phyloP scores from a whole-genome alignment of 2,329 filamentous ascomycete species.

The Venturia carpophila region DNA sequence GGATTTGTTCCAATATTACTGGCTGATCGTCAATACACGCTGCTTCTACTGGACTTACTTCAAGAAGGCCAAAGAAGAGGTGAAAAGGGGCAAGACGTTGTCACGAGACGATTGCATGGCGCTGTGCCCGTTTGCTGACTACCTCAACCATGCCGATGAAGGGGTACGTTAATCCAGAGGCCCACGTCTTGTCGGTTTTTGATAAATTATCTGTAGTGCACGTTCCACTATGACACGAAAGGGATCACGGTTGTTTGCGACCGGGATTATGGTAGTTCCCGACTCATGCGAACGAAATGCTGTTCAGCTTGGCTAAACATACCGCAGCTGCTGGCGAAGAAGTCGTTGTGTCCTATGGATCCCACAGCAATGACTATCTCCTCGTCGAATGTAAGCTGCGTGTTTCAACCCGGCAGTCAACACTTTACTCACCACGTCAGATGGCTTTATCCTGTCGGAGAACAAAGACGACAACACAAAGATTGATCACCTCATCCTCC shows the following conservation, averaged over 20 bases:
- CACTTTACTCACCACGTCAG: not conserved
- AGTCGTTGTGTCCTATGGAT: slow-evolving; percentile 61
- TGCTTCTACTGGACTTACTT: slow-evolving; percentile 49
- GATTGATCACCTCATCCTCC: slow-evolving; percentile 37
- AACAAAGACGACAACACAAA: slow-evolving; percentile 35
- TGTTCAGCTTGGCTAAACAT: not conserved
- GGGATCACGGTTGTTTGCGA: slow-evolving; percentile 11
- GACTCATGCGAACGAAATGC: not conserved
- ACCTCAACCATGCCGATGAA: slow-evolving; percentile 53
- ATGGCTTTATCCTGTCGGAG: slow-evolving; percentile 38
- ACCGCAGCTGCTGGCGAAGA: slow-evolving; percentile 48
- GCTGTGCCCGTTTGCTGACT: slow-evolving; percentile 64
- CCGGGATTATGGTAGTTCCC: not conserved
- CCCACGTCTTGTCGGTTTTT: slow-evolving; percentile 46
- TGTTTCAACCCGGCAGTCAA: not conserved
- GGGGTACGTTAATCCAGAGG: slow-evolving; percentile 43
- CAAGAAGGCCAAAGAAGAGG: slow-evolving; percentile 36
- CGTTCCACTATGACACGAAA: slow-evolving; percentile 11
- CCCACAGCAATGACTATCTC: slow-evolving; percentile 64
- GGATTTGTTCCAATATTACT: slow-evolving; percentile 47
- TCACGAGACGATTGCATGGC: slow-evolving; percentile 54
- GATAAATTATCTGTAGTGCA: slow-evolving; percentile 41
- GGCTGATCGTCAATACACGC: slow-evolving; percentile 54
- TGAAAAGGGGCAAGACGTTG: slow-evolving; percentile 26
- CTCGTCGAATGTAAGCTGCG: slow-evolving; percentile 50